Evolutionary conservation across 176 grass and related monocot species (phyloP).

Genomic region (Aegilops sharonensis): DNA sequence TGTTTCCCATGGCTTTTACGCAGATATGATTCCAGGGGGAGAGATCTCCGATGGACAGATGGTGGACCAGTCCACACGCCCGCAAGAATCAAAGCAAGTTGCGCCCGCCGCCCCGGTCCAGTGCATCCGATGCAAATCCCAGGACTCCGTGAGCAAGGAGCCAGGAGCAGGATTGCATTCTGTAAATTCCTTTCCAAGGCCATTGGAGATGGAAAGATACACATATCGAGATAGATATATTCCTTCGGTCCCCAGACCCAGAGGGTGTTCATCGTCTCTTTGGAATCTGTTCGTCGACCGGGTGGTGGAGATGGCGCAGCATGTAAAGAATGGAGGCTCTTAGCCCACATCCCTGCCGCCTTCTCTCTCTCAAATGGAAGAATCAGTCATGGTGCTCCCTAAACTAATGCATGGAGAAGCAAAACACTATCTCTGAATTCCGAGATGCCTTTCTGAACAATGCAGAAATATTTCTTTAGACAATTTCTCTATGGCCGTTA

Average conservation of each 20-base stretch:
- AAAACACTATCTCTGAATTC: background rate
- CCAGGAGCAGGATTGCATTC: conserved; percentile 23
- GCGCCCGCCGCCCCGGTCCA: conserved; percentile 13
- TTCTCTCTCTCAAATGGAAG: background rate
- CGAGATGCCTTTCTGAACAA: background rate
- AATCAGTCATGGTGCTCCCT: background rate
- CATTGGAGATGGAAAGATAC: conserved; percentile 43
- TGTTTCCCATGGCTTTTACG: conserved; percentile 22
- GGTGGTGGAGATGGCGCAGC: background rate
- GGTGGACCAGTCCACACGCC: background rate
- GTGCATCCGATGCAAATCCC: conserved; percentile 28
- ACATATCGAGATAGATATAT: conserved; percentile 29
- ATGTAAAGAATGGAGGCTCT: conserved; percentile 33
- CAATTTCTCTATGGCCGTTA: background rate
- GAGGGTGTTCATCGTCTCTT: conserved; percentile 2
- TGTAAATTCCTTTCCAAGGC: conserved; percentile 43
- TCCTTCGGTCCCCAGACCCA: conserved; percentile 19
- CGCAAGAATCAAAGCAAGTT: conserved; percentile 36
- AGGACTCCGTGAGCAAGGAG: conserved; percentile 29
- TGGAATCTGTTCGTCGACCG: conserved; percentile 16
- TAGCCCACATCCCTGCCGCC: conserved; percentile 23
- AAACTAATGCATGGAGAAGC: background rate
- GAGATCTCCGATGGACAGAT: conserved; percentile 28
- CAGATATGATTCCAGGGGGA: conserved; percentile 44
- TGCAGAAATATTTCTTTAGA: background rate